Evolutionary conservation across 202 grass and related monocot genomes (phyloP).

Genomic region (Carex sylvatica): DNA sequence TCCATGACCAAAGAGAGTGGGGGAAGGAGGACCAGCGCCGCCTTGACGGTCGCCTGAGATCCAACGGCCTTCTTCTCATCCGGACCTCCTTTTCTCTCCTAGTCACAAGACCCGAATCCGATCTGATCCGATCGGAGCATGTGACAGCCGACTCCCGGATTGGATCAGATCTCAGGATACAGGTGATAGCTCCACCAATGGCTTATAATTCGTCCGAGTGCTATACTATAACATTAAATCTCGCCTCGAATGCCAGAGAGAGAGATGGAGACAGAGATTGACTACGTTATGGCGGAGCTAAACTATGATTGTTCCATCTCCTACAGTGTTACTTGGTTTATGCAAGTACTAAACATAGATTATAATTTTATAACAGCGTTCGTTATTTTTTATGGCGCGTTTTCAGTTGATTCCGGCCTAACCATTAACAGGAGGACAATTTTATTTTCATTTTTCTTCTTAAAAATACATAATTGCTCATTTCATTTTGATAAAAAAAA

Average conservation of each 20-base stretch:
- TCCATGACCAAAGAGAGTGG: constrained; percentile 16
- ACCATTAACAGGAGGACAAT: neutral
- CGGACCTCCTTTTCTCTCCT: neutral
- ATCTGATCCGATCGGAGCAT: constrained; percentile 25
- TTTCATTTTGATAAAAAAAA: neutral
- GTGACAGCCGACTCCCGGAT: neutral
- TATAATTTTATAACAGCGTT: neutral
- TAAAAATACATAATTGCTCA: neutral
- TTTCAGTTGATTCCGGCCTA: constrained; percentile 13
- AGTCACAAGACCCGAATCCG: constrained; percentile 5
- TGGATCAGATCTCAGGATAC: constrained; percentile 12
- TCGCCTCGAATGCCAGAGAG: neutral
- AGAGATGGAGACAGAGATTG: neutral
- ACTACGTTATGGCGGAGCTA: neutral
- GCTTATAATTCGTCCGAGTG: neutral
- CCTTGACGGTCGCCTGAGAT: constrained; percentile 19
- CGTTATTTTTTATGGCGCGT: neutral
- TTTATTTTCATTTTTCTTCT: neutral
- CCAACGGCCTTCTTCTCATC: constrained; percentile 22
- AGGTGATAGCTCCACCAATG: constrained; percentile 1
- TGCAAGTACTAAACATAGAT: constrained; percentile 17
- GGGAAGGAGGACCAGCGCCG: constrained; percentile 22
- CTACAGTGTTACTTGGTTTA: neutral
- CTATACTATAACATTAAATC: neutral
- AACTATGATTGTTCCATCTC: neutral